Conservation (phyloP, 78 protist species). For the Paratrimastix pyriformis region DNA sequence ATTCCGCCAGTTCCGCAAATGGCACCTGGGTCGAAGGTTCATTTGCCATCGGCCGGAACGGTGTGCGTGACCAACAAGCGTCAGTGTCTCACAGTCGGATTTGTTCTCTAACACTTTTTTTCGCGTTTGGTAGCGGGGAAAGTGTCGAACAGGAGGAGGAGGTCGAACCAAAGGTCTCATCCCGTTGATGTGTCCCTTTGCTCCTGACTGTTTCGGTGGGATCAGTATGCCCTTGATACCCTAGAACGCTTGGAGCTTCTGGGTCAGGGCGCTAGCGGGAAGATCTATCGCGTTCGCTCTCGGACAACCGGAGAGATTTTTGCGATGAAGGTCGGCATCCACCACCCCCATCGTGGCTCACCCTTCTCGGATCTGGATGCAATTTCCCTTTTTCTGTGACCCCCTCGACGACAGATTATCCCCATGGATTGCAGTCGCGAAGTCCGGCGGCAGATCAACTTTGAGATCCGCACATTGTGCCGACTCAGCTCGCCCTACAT, state of each 20-base stretch:
- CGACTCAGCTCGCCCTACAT: neutral
- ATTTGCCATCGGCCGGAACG: no score
- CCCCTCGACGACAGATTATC: no score
- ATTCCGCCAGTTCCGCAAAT: no score
- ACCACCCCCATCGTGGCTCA: neutral
- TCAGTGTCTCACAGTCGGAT: no score
- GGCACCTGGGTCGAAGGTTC: no score
- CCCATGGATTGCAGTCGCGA: slow-evolving; percentile 3
- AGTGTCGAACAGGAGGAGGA: no score
- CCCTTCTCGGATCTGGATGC: neutral
- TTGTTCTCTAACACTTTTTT: no score
- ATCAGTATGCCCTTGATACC: slow-evolving; percentile 8
- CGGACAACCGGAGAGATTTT: neutral
- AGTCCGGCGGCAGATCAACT: neutral
- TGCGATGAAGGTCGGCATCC: neutral
- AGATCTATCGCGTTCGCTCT: neutral
- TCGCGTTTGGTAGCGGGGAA: no score
- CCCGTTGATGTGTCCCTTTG: no score
- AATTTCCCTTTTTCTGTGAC: neutral
- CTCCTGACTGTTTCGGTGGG: no score
- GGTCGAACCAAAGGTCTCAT: no score
- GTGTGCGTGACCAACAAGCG: no score
- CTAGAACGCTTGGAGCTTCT: neutral
- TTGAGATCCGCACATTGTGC: neutral
- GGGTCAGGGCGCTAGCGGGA: neutral